Conservation (phyloP, 805 yeast species). For the Wickerhamomyces rabaulensis region DNA sequence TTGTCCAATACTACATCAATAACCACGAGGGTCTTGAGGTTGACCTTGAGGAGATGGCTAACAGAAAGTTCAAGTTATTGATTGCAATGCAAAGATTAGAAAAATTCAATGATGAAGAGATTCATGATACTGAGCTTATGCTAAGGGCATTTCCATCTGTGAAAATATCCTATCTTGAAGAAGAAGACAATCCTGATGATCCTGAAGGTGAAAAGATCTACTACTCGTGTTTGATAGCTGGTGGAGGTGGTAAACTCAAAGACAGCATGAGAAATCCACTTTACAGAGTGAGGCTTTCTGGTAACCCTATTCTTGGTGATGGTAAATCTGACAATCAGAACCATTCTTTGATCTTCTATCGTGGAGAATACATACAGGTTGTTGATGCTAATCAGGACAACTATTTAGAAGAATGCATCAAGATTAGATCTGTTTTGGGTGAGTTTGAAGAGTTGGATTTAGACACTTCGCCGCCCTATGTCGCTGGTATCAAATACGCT, state of each 20-base stretch:
- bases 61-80: constrained; percentile 72
- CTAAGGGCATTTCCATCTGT: constrained; percentile 70
- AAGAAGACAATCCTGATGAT: constrained; percentile 27
- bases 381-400: constrained; percentile 97
- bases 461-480: constrained; percentile 46
- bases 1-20: constrained; percentile 37
- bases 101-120: constrained; percentile 59
- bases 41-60: constrained; percentile 68
- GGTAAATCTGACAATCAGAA: constrained; percentile 97
- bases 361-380: constrained; percentile 94
- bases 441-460: constrained; percentile 82
- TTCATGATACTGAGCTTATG: constrained; percentile 60
- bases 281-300: constrained; percentile 71
- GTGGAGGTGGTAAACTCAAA: constrained; percentile 46
- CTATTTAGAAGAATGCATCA: constrained; percentile 88
- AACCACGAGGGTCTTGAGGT: constrained; percentile 53
- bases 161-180: constrained; percentile 49
- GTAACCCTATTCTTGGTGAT: constrained; percentile 93
- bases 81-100: constrained; percentile 86
- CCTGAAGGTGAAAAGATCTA: constrained; percentile 25
- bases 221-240: constrained; percentile 69
- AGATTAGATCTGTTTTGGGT: constrained; percentile 79
- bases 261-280: constrained; percentile 56
- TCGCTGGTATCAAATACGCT: constrained; percentile 49
- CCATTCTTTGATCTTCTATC: constrained; percentile 74